These are phyloP conservation scores for Mycena sp. DNA, from an alignment of 1,284 basidiomycete species.

Conservation along the genomic window DNA sequence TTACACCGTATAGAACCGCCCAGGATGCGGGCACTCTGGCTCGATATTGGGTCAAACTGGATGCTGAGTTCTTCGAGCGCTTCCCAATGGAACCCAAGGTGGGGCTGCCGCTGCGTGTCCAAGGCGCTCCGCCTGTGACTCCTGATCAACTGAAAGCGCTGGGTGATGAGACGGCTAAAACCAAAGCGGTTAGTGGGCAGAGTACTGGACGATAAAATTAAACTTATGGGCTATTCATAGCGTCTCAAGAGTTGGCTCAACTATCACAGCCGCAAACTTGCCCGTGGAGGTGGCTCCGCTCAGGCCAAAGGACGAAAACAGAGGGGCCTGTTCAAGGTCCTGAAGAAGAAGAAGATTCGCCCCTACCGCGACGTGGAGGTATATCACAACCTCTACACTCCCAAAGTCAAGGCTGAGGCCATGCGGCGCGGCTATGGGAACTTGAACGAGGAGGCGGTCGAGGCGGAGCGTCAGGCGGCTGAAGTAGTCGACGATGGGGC, in stretches of 20 bases:
- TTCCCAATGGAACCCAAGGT: background rate
- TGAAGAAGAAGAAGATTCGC: background rate
- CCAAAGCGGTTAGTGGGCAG: background rate
- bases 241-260: background rate
- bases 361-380: background rate
- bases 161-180: background rate
- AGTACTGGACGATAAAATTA: background rate
- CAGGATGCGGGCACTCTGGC: background rate
- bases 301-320: too few relatives aligned
- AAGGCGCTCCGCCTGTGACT: background rate
- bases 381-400: constrained; percentile 4
- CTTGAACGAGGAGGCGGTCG: background rate
- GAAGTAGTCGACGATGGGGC: background rate
- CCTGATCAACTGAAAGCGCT: background rate
- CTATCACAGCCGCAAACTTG: background rate
- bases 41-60: background rate
- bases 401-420: background rate
- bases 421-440: background rate
- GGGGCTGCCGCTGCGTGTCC: background rate
- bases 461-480: background rate
- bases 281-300: too few relatives aligned
- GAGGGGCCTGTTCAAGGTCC: background rate
- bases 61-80: background rate
- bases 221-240: background rate
- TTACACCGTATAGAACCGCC: background rate